Base-by-base conservation (phyloP, 1,284 basidiomycete genomes). In the Marasmius fiardii region DNA sequence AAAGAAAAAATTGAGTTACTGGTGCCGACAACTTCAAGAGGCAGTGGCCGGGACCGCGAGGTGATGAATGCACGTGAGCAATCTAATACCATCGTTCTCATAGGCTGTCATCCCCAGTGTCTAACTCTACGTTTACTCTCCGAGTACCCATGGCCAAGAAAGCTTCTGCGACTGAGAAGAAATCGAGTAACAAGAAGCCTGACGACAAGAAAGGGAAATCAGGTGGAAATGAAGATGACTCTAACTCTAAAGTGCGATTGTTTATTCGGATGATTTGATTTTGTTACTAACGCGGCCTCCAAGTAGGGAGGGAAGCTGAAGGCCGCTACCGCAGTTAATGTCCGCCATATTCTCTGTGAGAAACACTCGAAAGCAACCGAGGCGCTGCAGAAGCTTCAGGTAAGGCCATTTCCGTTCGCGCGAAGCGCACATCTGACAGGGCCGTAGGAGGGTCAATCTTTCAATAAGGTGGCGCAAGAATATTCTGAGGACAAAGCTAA, bases 401-500 rank as follows among this genome's bases (percentile, higher is more conserved):
- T 88, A 65, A 50, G 63, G 55, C n/a, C n/a, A 11, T 18, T 26
- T 16, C 23, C 54, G 20, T 48, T 51, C 21, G 56, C 54, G 11
- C 58, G 53, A 31, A 56, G 14, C 20, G 21, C 35, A 56, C 31
- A 54, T 14, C 48, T 43, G 49, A 28, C 39, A 31, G 28, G 10
- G 10, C 28, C 52, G 51, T 65, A 90, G 85, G 83, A 80, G 56
- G 90, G 90, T 4, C 80, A 86, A 61, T 71, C 84, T 8, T 93
- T 92, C 65, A 87, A 93, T 71, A 92, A 90, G 69, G 89, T 93
- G 28, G 91, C 92, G 1, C 85, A 91, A 61, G 90, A 92, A 61
- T 92, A 88, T 63, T 91, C 89, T 1, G 91, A 93, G 68, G 91
- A 93, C 72, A 93, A 93, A 68, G 92, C 92, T 3, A 92, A 92